Percentiles rank a stretch among this genome's conserved stretches.
phyloP scores from a whole-genome alignment of 2,329 filamentous ascomycete genomes.

The Coniochaeta pulveracea region DNA sequence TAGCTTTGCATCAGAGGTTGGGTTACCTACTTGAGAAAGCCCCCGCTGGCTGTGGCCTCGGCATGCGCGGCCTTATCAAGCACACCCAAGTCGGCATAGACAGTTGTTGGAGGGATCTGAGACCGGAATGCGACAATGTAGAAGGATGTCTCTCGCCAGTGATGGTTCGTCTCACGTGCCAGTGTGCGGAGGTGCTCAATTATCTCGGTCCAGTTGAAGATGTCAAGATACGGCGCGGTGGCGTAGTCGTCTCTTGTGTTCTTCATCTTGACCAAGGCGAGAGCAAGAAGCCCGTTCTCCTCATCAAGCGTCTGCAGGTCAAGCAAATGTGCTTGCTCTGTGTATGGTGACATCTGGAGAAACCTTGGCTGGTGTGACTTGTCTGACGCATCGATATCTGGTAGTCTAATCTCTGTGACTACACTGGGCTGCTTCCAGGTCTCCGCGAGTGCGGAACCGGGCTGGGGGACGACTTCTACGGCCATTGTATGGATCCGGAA shows the following conservation, averaged over 20 bases:
- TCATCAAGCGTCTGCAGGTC: slow-evolving; percentile 55
- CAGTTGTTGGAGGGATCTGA: slow-evolving; percentile 53
- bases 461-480: too few relatives aligned
- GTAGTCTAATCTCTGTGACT: slow-evolving; percentile 11
- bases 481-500: too few relatives aligned
- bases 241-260: slow-evolving; percentile 62
- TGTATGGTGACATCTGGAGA: slow-evolving; percentile 68
- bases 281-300: slow-evolving; percentile 58
- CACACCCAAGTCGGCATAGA: slow-evolving; percentile 55
- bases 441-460: too few relatives aligned
- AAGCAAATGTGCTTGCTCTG: slow-evolving; percentile 57
- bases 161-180: slow-evolving; percentile 28
- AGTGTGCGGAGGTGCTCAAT: slow-evolving; percentile 47
- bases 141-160: slow-evolving; percentile 55
- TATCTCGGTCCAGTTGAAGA: slow-evolving; percentile 66
- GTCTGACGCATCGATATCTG: not conserved
- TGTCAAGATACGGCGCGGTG: slow-evolving; percentile 57
- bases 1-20: slow-evolving; percentile 6
- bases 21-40: slow-evolving; percentile 59
- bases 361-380: slow-evolving; percentile 14
- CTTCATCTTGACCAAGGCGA: slow-evolving; percentile 54
- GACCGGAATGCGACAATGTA: slow-evolving; percentile 82
- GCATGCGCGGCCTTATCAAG: slow-evolving; percentile 71
- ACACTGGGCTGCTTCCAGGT: slow-evolving; percentile 14
- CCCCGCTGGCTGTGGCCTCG: slow-evolving; percentile 69